These are phyloP conservation scores for Saccharomycopsis microspora DNA, from an alignment of 805 yeast genomes.

Conservation along the genomic window DNA sequence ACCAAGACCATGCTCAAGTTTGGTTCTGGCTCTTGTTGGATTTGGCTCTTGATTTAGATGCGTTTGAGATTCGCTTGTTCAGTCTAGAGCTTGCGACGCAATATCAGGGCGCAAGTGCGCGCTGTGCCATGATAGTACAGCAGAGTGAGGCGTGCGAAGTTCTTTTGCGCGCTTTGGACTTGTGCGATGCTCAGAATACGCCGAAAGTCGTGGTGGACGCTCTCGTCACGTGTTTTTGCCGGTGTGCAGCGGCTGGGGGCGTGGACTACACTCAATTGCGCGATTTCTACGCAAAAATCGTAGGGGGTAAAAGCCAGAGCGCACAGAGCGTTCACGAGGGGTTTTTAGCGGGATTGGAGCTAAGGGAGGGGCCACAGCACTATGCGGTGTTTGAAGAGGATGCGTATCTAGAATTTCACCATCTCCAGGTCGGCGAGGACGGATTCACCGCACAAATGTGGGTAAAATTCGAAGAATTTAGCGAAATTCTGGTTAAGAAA, in stretches of 20 bases:
- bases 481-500: not conserved
- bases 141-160: constrained; percentile 7
- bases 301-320: constrained; percentile 7
- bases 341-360: constrained; percentile 3
- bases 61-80: constrained; percentile 1
- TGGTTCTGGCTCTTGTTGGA: constrained; percentile 3
- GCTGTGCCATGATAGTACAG: constrained; percentile 5
- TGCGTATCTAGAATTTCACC: constrained; percentile 3
- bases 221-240: constrained; percentile 7
- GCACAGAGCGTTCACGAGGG: not conserved
- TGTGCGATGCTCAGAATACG: not conserved
- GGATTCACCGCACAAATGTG: constrained; percentile 29
- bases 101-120: constrained; percentile 2
- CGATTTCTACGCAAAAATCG: constrained; percentile 4
- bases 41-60: constrained; percentile 2
- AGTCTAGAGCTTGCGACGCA: constrained; percentile 11
- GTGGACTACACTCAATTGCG: constrained; percentile 5
- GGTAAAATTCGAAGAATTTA: constrained; percentile 23
- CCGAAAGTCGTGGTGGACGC: not conserved
- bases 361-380: constrained; percentile 5
- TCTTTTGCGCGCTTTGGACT: not conserved
- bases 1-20: not conserved
- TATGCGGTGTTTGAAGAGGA: constrained; percentile 8
- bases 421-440: constrained; percentile 8
- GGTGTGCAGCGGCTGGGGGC: constrained; percentile 9